Conservation (phyloP, 805 yeast genomes). For the Candida railenensis region DNA sequence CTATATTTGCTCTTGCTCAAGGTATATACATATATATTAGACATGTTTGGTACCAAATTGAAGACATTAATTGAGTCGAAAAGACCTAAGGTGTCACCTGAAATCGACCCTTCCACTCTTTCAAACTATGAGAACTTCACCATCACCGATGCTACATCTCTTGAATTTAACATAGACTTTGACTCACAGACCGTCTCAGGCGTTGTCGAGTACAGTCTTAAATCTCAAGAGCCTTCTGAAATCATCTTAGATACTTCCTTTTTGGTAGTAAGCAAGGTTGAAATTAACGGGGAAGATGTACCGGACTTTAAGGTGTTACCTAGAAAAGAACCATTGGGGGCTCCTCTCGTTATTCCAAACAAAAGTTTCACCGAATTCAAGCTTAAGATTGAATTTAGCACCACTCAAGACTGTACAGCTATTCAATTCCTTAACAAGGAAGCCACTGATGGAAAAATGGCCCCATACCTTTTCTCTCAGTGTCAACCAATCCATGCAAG, state of each 20-base stretch:
- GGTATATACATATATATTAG: no score
- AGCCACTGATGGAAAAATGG: conserved; percentile 69
- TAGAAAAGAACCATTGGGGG: conserved; percentile 57
- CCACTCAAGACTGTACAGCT: conserved; percentile 79
- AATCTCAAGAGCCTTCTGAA: conserved; percentile 20
- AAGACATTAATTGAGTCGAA: conserved; percentile 8
- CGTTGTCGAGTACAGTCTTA: conserved; percentile 47
- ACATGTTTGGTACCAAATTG: conserved; percentile 1
- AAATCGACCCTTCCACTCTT: conserved; percentile 72
- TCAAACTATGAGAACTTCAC: conserved; percentile 64
- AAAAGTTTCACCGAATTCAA: conserved; percentile 12
- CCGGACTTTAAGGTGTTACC: conserved; percentile 22
- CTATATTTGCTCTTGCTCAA: no score
- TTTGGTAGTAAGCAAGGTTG: conserved; percentile 46
- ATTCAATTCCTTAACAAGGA: conserved; percentile 78
- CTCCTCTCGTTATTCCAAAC: conserved; percentile 43
- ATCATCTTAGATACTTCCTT: conserved; percentile 71
- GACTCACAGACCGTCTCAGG: conserved; percentile 53
- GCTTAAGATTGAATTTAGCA: conserved; percentile 53
- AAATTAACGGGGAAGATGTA: conserved; percentile 36
- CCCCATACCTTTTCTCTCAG: conserved; percentile 80
- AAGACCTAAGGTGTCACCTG: conserved; percentile 46
- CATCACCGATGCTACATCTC: conserved; percentile 45
- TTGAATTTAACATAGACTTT: conserved; percentile 58
- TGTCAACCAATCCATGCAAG: conserved; percentile 92